phyloP scores from a whole-genome alignment of 352 stramenopile genomes.

The Phytopythium delawarense region DNA sequence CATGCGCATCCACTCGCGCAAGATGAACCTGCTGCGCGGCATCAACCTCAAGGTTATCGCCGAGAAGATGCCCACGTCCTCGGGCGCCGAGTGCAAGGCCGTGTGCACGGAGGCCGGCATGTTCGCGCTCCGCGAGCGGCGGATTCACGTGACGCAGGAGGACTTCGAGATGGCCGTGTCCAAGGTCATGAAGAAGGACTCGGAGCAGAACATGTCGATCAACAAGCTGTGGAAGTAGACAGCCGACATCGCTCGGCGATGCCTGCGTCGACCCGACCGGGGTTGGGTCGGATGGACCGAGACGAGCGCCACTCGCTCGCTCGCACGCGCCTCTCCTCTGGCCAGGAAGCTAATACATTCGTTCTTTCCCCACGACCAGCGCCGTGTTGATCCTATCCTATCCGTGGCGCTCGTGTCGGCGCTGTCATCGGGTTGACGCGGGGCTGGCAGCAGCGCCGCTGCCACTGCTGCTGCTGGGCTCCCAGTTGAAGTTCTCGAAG shows the following conservation, averaged over 20 bases:
- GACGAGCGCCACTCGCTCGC: neutral
- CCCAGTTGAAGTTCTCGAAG: constrained; percentile 87
- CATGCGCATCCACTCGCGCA: constrained; percentile 98
- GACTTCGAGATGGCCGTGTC: constrained; percentile 99
- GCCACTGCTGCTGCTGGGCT: constrained; percentile 23
- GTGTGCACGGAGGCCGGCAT: constrained; percentile 99
- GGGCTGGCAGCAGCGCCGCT: neutral
- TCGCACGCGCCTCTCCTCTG: neutral
- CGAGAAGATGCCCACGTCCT: constrained; percentile 97
- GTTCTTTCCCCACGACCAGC: neutral
- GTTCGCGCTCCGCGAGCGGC: constrained; percentile 98
- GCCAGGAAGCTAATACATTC: constrained; percentile 3
- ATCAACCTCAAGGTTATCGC: constrained; percentile 98
- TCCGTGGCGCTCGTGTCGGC: neutral
- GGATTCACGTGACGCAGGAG: constrained; percentile 99
- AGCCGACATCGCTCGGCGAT: neutral
- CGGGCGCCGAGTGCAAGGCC: constrained; percentile 98
- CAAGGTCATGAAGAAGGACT: constrained; percentile 99
- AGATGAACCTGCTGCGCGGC: constrained; percentile 99
- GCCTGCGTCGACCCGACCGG: neutral
- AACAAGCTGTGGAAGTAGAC: constrained; percentile 99
- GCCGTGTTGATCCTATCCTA: neutral
- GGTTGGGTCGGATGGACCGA: neutral
- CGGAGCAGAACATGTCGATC: constrained; percentile 96
- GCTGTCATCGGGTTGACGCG: neutral